phyloP scores from a whole-genome alignment of 2,329 filamentous ascomycete species.

The Biscogniauxia sp. region DNA sequence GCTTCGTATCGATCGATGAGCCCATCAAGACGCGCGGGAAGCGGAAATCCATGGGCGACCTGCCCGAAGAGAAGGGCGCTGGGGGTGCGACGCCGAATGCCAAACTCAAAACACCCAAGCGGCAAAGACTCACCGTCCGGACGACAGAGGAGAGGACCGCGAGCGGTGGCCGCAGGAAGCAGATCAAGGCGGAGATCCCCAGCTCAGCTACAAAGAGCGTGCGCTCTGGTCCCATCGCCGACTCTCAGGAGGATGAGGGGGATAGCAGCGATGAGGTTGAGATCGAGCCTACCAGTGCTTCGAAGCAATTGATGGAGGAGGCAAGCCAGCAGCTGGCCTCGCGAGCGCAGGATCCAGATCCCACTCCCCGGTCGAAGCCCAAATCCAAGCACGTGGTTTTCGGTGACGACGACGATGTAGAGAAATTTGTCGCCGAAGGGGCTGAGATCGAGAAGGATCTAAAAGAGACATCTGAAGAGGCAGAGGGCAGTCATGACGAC shows the following conservation, averaged over 20 bases:
- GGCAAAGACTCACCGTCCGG: constrained; percentile 25
- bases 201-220: constrained; percentile 18
- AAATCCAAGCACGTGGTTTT: constrained; percentile 33
- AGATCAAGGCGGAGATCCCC: constrained; percentile 27
- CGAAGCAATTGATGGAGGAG: constrained; percentile 33
- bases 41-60: constrained; percentile 15
- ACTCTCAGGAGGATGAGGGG: constrained; percentile 21
- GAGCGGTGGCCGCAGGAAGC: constrained; percentile 10
- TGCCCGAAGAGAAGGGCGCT: constrained; percentile 3
- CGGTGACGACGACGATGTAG: constrained; percentile 32
- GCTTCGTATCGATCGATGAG: constrained; percentile 11
- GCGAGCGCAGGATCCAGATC: constrained; percentile 16
- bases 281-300: constrained; percentile 26
- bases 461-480: background rate
- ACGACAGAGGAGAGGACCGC: constrained; percentile 19
- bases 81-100: background rate
- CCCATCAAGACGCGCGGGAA: constrained; percentile 17
- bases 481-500: constrained; percentile 28
- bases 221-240: constrained; percentile 18
- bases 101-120: constrained; percentile 14
- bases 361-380: constrained; percentile 17
- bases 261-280: constrained; percentile 10
- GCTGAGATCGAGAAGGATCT: constrained; percentile 7
- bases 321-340: constrained; percentile 28
- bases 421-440: constrained; percentile 30